Percentiles rank a stretch among this genome's conserved stretches.
These are phyloP conservation scores for Oryza australiensis DNA, from an alignment of 176 grass and related monocot genomes.

Conservation along the genomic window DNA sequence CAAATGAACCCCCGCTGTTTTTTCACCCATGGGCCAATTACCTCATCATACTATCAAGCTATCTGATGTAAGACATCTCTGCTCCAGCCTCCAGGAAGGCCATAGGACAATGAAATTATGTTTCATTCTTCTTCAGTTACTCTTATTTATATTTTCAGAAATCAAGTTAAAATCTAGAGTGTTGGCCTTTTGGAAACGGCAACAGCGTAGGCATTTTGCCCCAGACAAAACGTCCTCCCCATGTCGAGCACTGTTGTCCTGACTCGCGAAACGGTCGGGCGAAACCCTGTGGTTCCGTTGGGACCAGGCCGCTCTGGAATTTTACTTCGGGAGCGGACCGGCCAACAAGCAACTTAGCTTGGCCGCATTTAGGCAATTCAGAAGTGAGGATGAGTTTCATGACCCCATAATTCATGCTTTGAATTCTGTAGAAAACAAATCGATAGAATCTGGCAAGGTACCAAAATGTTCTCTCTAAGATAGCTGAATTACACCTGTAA, in stretches of 20 bases:
- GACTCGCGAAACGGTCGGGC: neutral
- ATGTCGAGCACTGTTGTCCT: neutral
- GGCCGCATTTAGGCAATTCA: neutral
- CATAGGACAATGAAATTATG: neutral
- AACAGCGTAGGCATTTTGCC: neutral
- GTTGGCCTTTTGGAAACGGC: neutral
- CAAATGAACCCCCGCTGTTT: neutral
- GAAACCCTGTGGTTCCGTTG: too few relatives aligned
- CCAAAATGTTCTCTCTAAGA: neutral
- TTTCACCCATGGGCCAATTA: too few relatives aligned
- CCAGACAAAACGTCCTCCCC: neutral
- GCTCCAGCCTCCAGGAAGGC: neutral
- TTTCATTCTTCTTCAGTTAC: neutral
- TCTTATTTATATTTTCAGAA: neutral
- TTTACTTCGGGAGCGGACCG: neutral
- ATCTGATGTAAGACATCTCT: neutral
- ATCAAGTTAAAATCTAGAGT: neutral
- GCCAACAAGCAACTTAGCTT: neutral
- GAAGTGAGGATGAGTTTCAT: neutral
- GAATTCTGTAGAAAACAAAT: neutral
- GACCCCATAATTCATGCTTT: constrained; percentile 36
- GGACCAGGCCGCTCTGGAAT: neutral
- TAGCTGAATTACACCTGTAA: constrained; percentile 14
- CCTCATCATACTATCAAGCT: too few relatives aligned
- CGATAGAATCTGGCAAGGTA: constrained; percentile 4